Percentiles rank a stretch among this genome's conserved stretches.
Conservation (phyloP, 345 rosid species). For the Nasturtium officinale region DNA sequence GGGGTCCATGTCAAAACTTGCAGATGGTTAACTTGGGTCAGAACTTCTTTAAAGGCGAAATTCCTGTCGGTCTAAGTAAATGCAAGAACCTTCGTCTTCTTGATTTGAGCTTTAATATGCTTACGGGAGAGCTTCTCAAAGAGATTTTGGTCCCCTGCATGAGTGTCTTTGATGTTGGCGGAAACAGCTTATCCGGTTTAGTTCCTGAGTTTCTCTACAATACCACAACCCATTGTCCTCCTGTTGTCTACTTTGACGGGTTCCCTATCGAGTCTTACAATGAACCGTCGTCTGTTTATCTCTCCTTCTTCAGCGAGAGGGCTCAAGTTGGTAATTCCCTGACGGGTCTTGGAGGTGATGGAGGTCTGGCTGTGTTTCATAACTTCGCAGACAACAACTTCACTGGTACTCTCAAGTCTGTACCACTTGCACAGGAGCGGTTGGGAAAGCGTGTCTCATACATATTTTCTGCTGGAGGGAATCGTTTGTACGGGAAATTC, state of each 20-base stretch:
- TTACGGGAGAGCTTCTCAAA: conserved; percentile 58
- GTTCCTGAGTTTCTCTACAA: conserved; percentile 58
- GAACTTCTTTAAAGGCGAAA: conserved; percentile 66
- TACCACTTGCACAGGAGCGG: conserved; percentile 64
- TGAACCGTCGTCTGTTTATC: conserved; percentile 55
- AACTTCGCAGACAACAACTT: conserved; percentile 77
- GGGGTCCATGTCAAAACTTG: conserved; percentile 78
- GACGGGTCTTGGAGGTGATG: conserved; percentile 44
- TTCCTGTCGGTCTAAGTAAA: conserved; percentile 53
- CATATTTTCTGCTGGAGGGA: conserved; percentile 56
- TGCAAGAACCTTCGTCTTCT: conserved; percentile 74
- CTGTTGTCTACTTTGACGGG: conserved; percentile 43
- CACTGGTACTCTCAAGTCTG: conserved; percentile 57
- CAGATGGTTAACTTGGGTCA: conserved; percentile 79
- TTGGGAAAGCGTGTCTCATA: conserved; percentile 57
- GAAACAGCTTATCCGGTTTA: conserved; percentile 67
- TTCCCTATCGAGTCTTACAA: conserved; percentile 39
- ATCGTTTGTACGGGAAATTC: conserved; percentile 52
- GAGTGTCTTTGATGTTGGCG: conserved; percentile 76
- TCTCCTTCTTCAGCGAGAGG: conserved; percentile 53
- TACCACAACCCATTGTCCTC: conserved; percentile 48
- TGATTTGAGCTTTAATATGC: conserved; percentile 70
- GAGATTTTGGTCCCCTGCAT: conserved; percentile 78
- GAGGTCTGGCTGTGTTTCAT: conserved; percentile 55
- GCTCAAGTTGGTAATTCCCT: conserved; percentile 49